These are phyloP conservation scores for Macroventuria anomochaeta DNA, from an alignment of 2,329 filamentous ascomycete species.

Conservation along the genomic window DNA sequence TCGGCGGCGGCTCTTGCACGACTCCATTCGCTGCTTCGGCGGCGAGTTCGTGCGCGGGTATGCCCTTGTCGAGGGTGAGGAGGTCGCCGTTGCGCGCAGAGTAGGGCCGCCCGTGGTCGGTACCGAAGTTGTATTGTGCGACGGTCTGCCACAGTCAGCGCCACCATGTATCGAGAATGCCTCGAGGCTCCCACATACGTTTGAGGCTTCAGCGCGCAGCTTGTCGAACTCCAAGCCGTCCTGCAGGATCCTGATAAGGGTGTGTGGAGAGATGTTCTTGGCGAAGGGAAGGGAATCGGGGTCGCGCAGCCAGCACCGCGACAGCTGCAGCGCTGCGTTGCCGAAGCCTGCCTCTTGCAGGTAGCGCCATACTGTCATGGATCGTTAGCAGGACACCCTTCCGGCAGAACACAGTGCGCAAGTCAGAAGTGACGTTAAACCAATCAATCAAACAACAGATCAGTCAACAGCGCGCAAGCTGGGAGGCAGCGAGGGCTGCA, in stretches of 20 bases:
- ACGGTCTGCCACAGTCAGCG: constrained; percentile 37
- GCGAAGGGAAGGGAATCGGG: constrained; percentile 68
- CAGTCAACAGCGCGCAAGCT: too few species aligned
- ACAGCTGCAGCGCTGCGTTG: constrained; percentile 65
- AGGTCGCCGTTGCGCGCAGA: constrained; percentile 47
- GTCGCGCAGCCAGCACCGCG: constrained; percentile 68
- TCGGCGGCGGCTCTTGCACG: constrained; percentile 40
- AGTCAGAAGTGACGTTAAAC: too few species aligned
- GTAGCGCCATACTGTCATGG: constrained; percentile 65
- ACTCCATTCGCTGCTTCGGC: constrained; percentile 42
- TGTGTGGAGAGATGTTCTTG: constrained; percentile 63
- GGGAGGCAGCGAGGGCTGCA: not conserved
- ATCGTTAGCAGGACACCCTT: too few species aligned
- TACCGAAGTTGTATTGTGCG: constrained; percentile 47
- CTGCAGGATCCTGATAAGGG: constrained; percentile 67
- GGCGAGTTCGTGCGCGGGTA: constrained; percentile 44
- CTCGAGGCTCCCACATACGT: constrained; percentile 30
- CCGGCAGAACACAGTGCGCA: too few species aligned
- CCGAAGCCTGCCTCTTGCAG: constrained; percentile 56
- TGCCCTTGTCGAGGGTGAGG: constrained; percentile 45
- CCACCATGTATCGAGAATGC: too few species aligned
- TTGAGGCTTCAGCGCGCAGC: constrained; percentile 46
- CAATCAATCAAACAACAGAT: too few species aligned
- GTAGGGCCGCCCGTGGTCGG: constrained; percentile 49
- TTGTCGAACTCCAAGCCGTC: constrained; percentile 63